Evolutionary conservation across 2,329 filamentous ascomycete species (phyloP).

Genomic region (Trichoderma endophyticum): DNA sequence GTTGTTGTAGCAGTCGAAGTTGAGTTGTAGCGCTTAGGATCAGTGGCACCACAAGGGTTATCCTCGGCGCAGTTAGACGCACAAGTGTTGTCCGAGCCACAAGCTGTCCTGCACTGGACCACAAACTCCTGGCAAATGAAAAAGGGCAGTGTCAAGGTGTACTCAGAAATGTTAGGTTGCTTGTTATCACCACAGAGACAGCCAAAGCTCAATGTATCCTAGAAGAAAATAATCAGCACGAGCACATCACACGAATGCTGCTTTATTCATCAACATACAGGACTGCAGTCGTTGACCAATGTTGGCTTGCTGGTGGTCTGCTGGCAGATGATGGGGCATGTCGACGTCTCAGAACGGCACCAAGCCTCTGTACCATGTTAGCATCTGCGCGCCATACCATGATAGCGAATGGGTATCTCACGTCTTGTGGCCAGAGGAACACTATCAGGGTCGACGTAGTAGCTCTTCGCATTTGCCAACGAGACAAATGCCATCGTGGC

Average conservation of each 20-base stretch:
- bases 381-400: background rate
- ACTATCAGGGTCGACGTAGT: slow-evolving; percentile 58
- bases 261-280: slow-evolving; percentile 43
- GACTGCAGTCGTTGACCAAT: slow-evolving; percentile 62
- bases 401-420: slow-evolving; percentile 34
- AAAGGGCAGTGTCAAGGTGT: slow-evolving; percentile 74
- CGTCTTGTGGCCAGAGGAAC: slow-evolving; percentile 53
- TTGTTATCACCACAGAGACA: slow-evolving; percentile 68
- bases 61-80: slow-evolving; percentile 58
- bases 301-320: slow-evolving; percentile 53
- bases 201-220: slow-evolving; percentile 62
- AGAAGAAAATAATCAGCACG: background rate
- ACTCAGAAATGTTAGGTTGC: slow-evolving; percentile 71
- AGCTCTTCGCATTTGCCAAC: slow-evolving; percentile 51
- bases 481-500: slow-evolving; percentile 52
- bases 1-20: slow-evolving; percentile 42
- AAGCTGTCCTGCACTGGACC: slow-evolving; percentile 62
- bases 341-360: slow-evolving; percentile 61
- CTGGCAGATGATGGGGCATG: slow-evolving; percentile 71
- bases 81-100: slow-evolving; percentile 56
- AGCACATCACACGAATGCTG: background rate
- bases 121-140: slow-evolving; percentile 71
- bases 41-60: slow-evolving; percentile 69
- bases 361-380: slow-evolving; percentile 49
- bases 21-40: slow-evolving; percentile 58